A percentile compares a stretch with the other conserved stretches of the same genome.
phyloP scores from a whole-genome alignment of 371 early-diverging fungal species.

The Rhizopus delemar region DNA sequence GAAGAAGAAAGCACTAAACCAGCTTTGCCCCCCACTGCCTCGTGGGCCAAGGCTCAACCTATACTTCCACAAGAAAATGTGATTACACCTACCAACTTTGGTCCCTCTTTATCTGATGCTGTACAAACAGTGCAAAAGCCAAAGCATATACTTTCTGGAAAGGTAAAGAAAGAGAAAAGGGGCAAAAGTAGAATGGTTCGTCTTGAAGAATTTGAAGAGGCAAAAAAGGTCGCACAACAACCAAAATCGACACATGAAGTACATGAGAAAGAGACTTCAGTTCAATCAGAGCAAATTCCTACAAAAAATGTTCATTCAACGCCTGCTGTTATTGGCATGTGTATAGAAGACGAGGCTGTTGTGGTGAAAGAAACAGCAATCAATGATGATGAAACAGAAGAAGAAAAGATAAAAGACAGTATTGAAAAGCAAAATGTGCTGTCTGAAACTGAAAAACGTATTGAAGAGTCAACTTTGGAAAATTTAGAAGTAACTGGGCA shows the following conservation, averaged over 20 bases:
- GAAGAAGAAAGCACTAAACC: conserved; percentile 44
- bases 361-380: no score
- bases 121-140: conserved; percentile 49
- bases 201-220: conserved; percentile 49
- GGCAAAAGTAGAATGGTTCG: conserved; percentile 49
- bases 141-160: conserved; percentile 32
- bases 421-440: no score
- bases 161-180: conserved; percentile 50
- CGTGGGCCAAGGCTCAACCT: conserved; percentile 56
- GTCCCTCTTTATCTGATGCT: conserved; percentile 52
- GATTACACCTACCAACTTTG: conserved; percentile 48
- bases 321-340: no score
- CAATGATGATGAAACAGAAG: no score
- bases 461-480: background rate
- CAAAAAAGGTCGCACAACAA: conserved; percentile 20
- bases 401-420: no score
- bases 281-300: no score
- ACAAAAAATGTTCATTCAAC: no score
- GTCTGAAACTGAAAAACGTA: no score
- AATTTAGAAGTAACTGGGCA: background rate
- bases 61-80: conserved; percentile 35
- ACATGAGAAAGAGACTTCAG: background rate
- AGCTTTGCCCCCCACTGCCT: conserved; percentile 64
- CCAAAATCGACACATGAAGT: conserved; percentile 3
- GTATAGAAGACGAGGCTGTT: no score